Evolutionary conservation across 2,329 filamentous ascomycete genomes (phyloP).

Genomic region (Myriangium duriaei): DNA sequence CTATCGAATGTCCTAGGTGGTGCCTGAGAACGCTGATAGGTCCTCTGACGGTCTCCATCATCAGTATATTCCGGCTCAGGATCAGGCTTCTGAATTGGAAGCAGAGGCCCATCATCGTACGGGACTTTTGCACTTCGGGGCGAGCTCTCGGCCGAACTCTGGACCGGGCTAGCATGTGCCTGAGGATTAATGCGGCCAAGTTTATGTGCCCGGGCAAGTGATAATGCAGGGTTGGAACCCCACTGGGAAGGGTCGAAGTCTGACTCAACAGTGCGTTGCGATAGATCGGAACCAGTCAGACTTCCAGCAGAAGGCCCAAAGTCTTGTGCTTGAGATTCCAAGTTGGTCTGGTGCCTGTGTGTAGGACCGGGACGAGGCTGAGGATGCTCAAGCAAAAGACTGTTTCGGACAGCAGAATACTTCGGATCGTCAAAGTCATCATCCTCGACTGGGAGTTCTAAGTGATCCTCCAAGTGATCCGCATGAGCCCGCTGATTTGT

Average conservation of each 20-base stretch:
- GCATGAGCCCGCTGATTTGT: conserved; percentile 16
- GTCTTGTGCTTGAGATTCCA: conserved; percentile 60
- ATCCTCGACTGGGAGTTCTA: conserved; percentile 7
- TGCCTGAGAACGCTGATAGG: not conserved
- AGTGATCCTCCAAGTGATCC: conserved; percentile 35
- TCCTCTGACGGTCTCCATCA: conserved; percentile 8
- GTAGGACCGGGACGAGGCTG: conserved; percentile 64
- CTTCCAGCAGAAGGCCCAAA: conserved; percentile 36
- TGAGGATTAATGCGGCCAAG: conserved; percentile 20
- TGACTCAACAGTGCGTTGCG: conserved; percentile 20
- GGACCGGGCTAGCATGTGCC: not conserved
- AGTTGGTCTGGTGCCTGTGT: conserved; percentile 58
- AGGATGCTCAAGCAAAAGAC: conserved; percentile 65
- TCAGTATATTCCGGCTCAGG: conserved; percentile 13
- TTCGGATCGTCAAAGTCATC: conserved; percentile 50
- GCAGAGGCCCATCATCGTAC: conserved; percentile 44
- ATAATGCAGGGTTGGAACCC: conserved; percentile 34
- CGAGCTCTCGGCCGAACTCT: not conserved
- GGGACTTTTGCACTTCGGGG: conserved; percentile 36
- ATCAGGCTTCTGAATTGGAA: conserved; percentile 32
- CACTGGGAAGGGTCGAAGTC: conserved; percentile 35
- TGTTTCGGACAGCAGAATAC: conserved; percentile 72
- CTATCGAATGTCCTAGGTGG: conserved; percentile 8
- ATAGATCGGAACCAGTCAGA: conserved; percentile 21
- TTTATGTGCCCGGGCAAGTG: conserved; percentile 15